Conservation (phyloP, 305 asterid species). For the Lippia alba region DNA sequence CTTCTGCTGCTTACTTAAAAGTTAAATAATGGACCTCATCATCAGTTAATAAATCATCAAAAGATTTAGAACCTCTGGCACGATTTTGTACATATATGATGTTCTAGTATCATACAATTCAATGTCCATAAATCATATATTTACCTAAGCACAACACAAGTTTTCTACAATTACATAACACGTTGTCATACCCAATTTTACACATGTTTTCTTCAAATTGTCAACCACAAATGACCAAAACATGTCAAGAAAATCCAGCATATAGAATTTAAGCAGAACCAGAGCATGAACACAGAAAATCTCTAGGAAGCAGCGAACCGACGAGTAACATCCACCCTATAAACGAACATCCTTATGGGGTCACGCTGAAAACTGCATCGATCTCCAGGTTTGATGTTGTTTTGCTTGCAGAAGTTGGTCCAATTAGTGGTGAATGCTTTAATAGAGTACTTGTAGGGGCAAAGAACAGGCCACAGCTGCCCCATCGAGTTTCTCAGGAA, state of each 20-base stretch:
- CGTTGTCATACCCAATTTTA: too few relatives aligned
- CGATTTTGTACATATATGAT: too few relatives aligned
- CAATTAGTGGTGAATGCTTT: constrained; percentile 39
- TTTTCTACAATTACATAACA: too few relatives aligned
- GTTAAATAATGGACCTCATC: too few relatives aligned
- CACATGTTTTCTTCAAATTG: background rate
- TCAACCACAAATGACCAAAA: background rate
- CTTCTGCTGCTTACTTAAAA: too few relatives aligned
- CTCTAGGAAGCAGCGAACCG: constrained; percentile 8
- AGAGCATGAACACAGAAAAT: background rate
- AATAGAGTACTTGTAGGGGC: background rate
- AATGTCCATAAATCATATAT: too few relatives aligned
- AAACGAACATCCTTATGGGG: background rate
- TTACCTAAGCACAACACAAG: too few relatives aligned
- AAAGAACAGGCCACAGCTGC: constrained; percentile 40
- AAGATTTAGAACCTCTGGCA: too few relatives aligned
- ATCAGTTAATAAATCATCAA: too few relatives aligned
- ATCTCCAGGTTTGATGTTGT: constrained; percentile 43
- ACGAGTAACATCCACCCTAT: constrained; percentile 36
- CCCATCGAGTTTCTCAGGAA: constrained; percentile 37
- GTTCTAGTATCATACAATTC: too few relatives aligned
- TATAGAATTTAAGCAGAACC: background rate
- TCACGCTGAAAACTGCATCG: constrained; percentile 40
- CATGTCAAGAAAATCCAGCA: background rate
- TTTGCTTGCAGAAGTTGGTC: constrained; percentile 33